These are phyloP conservation scores for Seiridium unicorne DNA, from an alignment of 2,329 filamentous ascomycete species.

Conservation along the genomic window DNA sequence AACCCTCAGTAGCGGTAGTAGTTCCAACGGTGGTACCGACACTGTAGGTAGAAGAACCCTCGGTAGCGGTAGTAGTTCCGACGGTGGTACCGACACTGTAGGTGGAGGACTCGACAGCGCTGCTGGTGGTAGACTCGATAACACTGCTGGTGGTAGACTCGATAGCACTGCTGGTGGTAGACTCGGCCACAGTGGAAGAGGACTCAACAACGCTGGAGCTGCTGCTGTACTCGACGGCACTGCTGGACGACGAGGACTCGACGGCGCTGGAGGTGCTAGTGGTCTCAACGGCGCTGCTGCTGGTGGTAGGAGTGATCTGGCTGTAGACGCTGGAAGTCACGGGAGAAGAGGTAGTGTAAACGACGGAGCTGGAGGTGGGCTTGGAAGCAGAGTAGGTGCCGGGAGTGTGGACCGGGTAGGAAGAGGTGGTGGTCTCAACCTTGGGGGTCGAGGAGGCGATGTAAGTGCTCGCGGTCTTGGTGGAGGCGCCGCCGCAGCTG, in stretches of 20 bases:
- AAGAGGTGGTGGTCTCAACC: constrained; percentile 19
- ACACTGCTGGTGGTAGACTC: constrained; percentile 9
- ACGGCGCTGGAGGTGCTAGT: constrained; percentile 7
- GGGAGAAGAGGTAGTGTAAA: constrained; percentile 5
- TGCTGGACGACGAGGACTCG: constrained; percentile 10
- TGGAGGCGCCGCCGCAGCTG: constrained; percentile 56
- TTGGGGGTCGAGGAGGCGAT: constrained; percentile 14
- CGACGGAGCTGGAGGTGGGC: constrained; percentile 15
- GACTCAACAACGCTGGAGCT: constrained; percentile 14
- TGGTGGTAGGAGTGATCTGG: constrained; percentile 14
- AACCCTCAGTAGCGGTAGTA: constrained; percentile 6
- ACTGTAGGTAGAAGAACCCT: constrained; percentile 10
- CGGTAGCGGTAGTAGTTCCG: background rate
- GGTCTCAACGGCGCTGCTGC: constrained; percentile 8
- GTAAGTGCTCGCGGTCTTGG: constrained; percentile 19
- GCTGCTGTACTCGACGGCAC: constrained; percentile 11
- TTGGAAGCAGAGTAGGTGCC: constrained; percentile 16
- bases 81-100: background rate
- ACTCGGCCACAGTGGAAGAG: constrained; percentile 2
- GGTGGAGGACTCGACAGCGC: constrained; percentile 7
- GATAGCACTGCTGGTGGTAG: constrained; percentile 5
- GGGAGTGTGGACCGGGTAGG: constrained; percentile 15
- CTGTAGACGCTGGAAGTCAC: background rate
- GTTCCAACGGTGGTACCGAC: constrained; percentile 15
- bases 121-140: constrained; percentile 10